These are phyloP conservation scores for Mycena metata DNA, from an alignment of 768 basidiomycete genomes.

Conservation along the genomic window DNA sequence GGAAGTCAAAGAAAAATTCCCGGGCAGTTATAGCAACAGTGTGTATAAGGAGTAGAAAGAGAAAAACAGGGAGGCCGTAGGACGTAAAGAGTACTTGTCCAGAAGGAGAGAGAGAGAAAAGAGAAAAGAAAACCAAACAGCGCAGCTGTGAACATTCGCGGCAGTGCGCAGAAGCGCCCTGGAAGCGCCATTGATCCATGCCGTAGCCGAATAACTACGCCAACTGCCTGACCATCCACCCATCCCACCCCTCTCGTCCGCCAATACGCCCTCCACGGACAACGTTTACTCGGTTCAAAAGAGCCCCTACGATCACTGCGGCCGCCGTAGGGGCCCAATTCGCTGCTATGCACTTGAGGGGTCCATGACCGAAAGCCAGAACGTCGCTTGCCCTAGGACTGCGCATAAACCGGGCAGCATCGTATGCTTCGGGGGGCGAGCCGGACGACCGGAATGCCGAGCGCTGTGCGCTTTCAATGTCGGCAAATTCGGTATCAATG, in stretches of 20 bases:
- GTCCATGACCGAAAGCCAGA: constrained; percentile 65
- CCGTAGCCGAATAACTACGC: neutral
- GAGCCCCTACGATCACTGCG: constrained; percentile 59
- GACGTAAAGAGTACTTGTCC: no score
- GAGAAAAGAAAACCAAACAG: no score
- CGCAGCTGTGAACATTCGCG: no score
- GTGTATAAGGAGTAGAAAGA: no score
- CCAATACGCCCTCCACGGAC: constrained; percentile 49
- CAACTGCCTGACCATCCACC: constrained; percentile 49
- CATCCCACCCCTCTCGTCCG: constrained; percentile 59
- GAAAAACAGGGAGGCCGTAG: no score
- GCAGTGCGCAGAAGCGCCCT: no score
- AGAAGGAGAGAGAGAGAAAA: no score
- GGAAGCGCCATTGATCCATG: no score
- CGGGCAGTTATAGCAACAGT: no score
- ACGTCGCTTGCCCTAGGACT: constrained; percentile 38
- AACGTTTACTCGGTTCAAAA: constrained; percentile 54
- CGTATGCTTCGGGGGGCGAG: constrained; percentile 50
- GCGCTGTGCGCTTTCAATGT: constrained; percentile 52
- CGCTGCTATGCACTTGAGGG: constrained; percentile 62
- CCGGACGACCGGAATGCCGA: constrained; percentile 53
- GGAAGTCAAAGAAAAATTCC: no score
- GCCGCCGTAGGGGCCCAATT: constrained; percentile 67
- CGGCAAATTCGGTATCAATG: constrained; percentile 49
- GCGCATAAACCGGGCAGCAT: constrained; percentile 54